A percentile compares a stretch with the other conserved stretches of the same genome.
Evolutionary conservation across 495 filamentous ascomycete species (phyloP).

Genomic region (Tuber borchii): DNA sequence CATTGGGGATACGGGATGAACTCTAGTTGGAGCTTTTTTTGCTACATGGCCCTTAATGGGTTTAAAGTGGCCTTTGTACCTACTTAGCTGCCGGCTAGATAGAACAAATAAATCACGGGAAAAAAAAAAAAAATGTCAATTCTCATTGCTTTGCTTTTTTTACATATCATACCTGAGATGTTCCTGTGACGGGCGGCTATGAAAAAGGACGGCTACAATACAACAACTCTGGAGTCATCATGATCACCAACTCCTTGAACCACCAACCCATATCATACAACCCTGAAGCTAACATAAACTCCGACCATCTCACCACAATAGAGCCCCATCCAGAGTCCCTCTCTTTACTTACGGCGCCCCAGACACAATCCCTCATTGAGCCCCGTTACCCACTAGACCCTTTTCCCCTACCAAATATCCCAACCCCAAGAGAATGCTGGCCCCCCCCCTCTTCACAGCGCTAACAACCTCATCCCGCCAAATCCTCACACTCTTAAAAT

Average conservation of each 20-base stretch:
- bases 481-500: slow-evolving; percentile 81
- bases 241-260: slow-evolving; percentile 26
- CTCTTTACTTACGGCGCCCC: not conserved
- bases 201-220: not conserved
- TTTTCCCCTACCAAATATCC: not conserved
- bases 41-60: too few species aligned
- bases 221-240: not conserved
- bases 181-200: not conserved
- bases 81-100: too few species aligned
- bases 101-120: too few species aligned
- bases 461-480: slow-evolving; percentile 81
- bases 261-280: slow-evolving; percentile 18
- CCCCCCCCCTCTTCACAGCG: slow-evolving; percentile 64
- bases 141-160: not conserved
- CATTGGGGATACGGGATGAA: too few species aligned
- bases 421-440: slow-evolving; percentile 25
- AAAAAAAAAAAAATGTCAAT: too few species aligned
- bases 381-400: not conserved
- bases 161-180: not conserved
- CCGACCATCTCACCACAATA: slow-evolving; percentile 4
- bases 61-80: too few species aligned
- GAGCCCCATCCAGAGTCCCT: not conserved
- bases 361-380: not conserved
- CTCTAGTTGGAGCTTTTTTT: too few species aligned
- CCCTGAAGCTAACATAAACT: slow-evolving; percentile 16